Conservation (phyloP, 257 asterid genomes). For the Rauvolfia tetraphylla region DNA sequence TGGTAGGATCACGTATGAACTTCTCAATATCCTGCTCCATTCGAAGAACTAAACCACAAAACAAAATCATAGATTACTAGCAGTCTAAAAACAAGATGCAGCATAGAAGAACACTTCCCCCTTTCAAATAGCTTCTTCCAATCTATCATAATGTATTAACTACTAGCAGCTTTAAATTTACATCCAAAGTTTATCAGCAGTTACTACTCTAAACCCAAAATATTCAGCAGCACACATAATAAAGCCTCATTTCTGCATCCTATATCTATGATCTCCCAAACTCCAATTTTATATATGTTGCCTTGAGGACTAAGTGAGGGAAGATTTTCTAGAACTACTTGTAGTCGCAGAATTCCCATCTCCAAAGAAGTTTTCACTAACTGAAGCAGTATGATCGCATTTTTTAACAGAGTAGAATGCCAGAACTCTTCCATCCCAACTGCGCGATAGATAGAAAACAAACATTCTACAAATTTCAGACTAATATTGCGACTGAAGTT, state of each 20-base stretch:
- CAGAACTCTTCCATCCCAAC: background rate
- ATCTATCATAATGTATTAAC: background rate
- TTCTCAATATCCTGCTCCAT: conserved; percentile 97
- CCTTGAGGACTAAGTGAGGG: background rate
- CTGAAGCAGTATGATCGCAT: background rate
- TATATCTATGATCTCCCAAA: background rate
- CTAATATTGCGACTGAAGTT: background rate
- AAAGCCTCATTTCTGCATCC: background rate
- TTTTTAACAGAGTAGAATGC: background rate
- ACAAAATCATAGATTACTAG: conserved; percentile 1
- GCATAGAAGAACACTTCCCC: too few species aligned
- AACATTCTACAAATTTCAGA: too few species aligned
- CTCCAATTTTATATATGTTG: background rate
- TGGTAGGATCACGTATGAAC: conserved; percentile 74
- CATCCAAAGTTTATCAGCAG: background rate
- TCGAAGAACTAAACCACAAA: conserved; percentile 60
- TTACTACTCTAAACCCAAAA: background rate
- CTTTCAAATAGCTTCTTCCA: background rate
- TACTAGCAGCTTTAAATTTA: background rate
- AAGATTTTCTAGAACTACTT: background rate
- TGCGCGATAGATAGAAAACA: background rate
- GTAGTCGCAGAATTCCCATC: background rate
- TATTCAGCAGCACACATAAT: background rate
- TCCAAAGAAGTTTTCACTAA: background rate
- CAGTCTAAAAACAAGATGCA: background rate